Conservation (phyloP, 2,329 filamentous ascomycete species). For the Lithohypha guttulata region DNA sequence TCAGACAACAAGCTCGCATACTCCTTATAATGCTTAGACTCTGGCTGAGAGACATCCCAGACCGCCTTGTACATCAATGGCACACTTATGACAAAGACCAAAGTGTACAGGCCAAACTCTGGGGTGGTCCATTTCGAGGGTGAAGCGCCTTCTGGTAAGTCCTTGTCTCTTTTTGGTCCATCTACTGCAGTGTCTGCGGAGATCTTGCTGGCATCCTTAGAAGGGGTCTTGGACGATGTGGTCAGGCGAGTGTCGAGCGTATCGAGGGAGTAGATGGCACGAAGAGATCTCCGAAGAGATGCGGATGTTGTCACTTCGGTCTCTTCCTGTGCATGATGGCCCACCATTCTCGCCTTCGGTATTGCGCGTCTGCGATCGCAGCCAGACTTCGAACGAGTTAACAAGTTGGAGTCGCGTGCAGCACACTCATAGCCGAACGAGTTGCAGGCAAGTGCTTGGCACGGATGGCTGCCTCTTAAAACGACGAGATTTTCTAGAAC, state of each 20-base stretch:
- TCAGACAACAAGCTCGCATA: conserved; percentile 60
- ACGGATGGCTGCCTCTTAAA: too few relatives aligned
- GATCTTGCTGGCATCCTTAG: conserved; percentile 47
- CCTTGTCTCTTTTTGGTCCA: conserved; percentile 23
- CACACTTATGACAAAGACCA: conserved; percentile 54
- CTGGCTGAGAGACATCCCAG: conserved; percentile 70
- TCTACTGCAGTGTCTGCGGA: conserved; percentile 21
- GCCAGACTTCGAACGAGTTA: too few relatives aligned
- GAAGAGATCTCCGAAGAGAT: conserved; percentile 41
- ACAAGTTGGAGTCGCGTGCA: too few relatives aligned
- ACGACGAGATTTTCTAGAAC: too few relatives aligned
- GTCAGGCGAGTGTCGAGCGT: conserved; percentile 64
- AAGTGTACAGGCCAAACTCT: conserved; percentile 76
- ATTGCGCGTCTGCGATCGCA: too few relatives aligned
- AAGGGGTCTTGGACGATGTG: conserved; percentile 57
- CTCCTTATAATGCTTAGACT: conserved; percentile 68
- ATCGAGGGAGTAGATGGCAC: conserved; percentile 51
- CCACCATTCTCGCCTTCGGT: too few relatives aligned
- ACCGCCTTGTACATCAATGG: conserved; percentile 88
- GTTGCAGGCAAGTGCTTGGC: too few relatives aligned
- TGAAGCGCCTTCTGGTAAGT: conserved; percentile 35
- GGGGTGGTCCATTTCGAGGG: conserved; percentile 72
- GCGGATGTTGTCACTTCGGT: conserved; percentile 14
- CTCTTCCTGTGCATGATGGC: background rate
- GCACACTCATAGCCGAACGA: too few relatives aligned